Evolutionary conservation across 768 basidiomycete species (phyloP), one percentile per base, ranked within the genome.

Genomic region (Xerocomellus dryophilus): DNA sequence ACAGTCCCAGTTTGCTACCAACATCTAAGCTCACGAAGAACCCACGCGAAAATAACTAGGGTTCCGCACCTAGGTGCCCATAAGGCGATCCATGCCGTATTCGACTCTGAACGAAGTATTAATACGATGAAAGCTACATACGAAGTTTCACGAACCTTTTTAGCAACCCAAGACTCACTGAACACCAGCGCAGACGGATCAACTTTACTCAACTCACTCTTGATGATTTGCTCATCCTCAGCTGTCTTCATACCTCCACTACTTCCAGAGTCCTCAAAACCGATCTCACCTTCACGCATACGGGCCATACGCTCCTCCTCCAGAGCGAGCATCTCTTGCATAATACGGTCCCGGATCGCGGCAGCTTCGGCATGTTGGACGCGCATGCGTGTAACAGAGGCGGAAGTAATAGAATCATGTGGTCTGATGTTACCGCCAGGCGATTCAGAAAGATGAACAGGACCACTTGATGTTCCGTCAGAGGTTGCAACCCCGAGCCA

Each of bases 181-280:
- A 99, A 95, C 5, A 98, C 90, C 11, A 94, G 84, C 5, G 95
- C 97, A 23, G 93, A 95, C 3, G 97, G 97, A 71, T 99, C 97
- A 9, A 81, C 90, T 73, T 93, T 97, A 71, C 92, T 94, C 53
- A 99, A 76, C 62, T 98, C 97, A 46, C 88, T 79, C 58, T 93
- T 79, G 52, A 99, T 96, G 58, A 99, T 96, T 15, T 83, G 81
- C 69, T 98, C 96, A 64, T 99, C 96, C 69, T 96, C 95, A 14
- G 77, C 84, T 6, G 83, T 85, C 67, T 88, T 88, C 61, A 78
- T 71, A 50, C 77, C 76, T 35, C 67, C 66, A 45, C 61, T 46
- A 21, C 76, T 74, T 56, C 77, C 79, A 25, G 77, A 66, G 43
- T 78, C 77, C 40, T 74, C 75, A 64, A 85, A 77, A 41, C 81